Evolutionary conservation across 331 rosid genomes (phyloP).

Genomic region (Arachis monticola): DNA sequence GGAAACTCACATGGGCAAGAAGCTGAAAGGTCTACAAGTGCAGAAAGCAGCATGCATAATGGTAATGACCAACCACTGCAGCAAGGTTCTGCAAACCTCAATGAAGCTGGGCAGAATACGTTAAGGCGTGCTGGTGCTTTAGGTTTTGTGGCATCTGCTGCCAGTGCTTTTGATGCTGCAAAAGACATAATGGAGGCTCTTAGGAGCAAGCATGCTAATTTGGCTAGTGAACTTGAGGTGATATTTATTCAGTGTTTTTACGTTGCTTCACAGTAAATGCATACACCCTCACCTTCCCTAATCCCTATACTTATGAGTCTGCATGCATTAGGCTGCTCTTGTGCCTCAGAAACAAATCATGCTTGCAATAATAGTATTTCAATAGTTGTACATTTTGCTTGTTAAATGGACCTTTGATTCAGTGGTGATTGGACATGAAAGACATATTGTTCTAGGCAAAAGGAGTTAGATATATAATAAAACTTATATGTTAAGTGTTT

Average conservation of each 20-base stretch:
- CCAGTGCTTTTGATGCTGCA: slow-evolving; percentile 99
- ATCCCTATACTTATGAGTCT: not conserved
- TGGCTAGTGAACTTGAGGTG: slow-evolving; percentile 99
- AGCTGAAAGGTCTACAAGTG: slow-evolving; percentile 82
- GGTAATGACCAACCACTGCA: slow-evolving; percentile 83
- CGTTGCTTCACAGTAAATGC: slow-evolving; percentile 26
- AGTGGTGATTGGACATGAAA: slow-evolving; percentile 3
- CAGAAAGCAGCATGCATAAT: slow-evolving; percentile 70
- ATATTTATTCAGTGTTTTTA: slow-evolving; percentile 32
- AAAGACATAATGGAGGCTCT: slow-evolving; percentile 99
- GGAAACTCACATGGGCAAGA: slow-evolving; percentile 92
- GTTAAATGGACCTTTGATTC: slow-evolving; percentile 30
- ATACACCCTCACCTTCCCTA: slow-evolving; percentile 18
- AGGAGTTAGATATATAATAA: slow-evolving; percentile 4
- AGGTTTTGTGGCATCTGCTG: slow-evolving; percentile 84
- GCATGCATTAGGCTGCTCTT: not conserved
- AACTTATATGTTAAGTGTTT: slow-evolving; percentile 19
- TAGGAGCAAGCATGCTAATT: slow-evolving; percentile 95
- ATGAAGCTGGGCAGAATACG: slow-evolving; percentile 85
- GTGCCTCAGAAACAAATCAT: not conserved
- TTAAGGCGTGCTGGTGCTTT: slow-evolving; percentile 86
- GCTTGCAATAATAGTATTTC: not conserved
- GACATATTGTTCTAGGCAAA: slow-evolving; percentile 23
- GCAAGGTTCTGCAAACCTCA: slow-evolving; percentile 79
- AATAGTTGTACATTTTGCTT: slow-evolving; percentile 16